These are phyloP conservation scores for Blastocystis sp. DNA, from an alignment of 352 stramenopile genomes.

Conservation along the genomic window DNA sequence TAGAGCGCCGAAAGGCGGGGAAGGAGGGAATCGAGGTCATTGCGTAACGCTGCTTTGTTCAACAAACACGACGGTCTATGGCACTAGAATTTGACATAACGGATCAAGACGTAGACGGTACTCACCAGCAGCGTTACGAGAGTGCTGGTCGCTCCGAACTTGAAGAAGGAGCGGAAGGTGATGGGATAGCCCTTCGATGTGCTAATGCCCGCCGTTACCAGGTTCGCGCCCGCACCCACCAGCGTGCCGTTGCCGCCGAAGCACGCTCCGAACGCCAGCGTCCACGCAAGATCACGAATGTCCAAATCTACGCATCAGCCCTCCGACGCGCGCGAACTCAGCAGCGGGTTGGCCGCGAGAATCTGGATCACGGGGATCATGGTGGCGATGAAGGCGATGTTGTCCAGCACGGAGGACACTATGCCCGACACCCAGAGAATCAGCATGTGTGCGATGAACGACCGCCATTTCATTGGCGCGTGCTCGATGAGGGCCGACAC, in stretches of 20 bases:
- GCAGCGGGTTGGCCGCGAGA: conserved; percentile 71
- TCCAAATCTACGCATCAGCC: conserved; percentile 51
- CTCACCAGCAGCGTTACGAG: conserved; percentile 13
- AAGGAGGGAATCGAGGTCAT: not conserved
- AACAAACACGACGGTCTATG: not conserved
- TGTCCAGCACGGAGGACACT: conserved; percentile 68
- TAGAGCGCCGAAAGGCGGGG: conserved; percentile 10
- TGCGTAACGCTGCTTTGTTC: not conserved
- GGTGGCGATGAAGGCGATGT: conserved; percentile 74
- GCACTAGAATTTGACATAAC: conserved; percentile 4
- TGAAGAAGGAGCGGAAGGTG: conserved; percentile 51
- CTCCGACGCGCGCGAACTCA: conserved; percentile 32
- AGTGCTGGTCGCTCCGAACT: conserved; percentile 9
- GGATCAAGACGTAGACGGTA: conserved; percentile 13
- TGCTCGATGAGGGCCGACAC: conserved; percentile 72
- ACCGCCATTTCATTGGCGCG: conserved; percentile 71
- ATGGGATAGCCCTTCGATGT: conserved; percentile 37
- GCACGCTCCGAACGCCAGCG: conserved; percentile 74
- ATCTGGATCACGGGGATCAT: conserved; percentile 75
- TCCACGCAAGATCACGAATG: conserved; percentile 73
- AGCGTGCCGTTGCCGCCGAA: conserved; percentile 75
- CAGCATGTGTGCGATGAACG: conserved; percentile 73
- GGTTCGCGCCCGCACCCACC: conserved; percentile 74
- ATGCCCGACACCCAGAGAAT: conserved; percentile 75
- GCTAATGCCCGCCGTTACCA: conserved; percentile 73